Conservation (phyloP, 2,329 filamentous ascomycete genomes). For the Penicillium polonicum region DNA sequence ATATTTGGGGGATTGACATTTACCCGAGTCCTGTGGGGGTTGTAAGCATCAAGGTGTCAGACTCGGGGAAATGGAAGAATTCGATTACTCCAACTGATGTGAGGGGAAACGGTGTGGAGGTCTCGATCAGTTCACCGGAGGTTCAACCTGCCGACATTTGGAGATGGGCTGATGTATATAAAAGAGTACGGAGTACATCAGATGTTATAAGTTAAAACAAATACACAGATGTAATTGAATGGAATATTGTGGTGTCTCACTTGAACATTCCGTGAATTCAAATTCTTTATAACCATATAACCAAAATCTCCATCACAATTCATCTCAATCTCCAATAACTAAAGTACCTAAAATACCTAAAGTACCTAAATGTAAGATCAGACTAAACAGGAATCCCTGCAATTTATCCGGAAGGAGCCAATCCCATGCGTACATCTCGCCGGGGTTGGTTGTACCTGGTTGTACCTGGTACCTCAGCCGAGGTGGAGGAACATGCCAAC, state of each 20-base stretch:
- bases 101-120: constrained; percentile 29
- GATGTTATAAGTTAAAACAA: not conserved
- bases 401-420: constrained; percentile 13
- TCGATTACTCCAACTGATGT: constrained; percentile 31
- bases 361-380: not conserved
- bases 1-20: constrained; percentile 2
- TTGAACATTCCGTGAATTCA: not conserved
- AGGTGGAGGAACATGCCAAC: constrained; percentile 7
- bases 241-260: not conserved
- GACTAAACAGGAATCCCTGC: not conserved
- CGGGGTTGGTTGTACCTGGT: constrained; percentile 12
- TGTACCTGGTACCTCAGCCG: constrained; percentile 18
- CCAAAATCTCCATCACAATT: not conserved
- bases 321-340: not conserved
- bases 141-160: not conserved
- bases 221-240: too few relatives aligned
- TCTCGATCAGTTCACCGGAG: constrained; percentile 27
- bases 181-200: not conserved
- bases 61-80: not conserved
- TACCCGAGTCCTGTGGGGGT: constrained; percentile 3
- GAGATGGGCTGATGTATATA: constrained; percentile 3
- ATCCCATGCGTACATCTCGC: constrained; percentile 5
- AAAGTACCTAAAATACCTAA: too few relatives aligned
- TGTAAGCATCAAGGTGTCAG: not conserved
- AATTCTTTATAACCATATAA: too few relatives aligned